These are phyloP conservation scores for Potentilla sterilis DNA, from an alignment of 306 rosid species.

Conservation along the genomic window DNA sequence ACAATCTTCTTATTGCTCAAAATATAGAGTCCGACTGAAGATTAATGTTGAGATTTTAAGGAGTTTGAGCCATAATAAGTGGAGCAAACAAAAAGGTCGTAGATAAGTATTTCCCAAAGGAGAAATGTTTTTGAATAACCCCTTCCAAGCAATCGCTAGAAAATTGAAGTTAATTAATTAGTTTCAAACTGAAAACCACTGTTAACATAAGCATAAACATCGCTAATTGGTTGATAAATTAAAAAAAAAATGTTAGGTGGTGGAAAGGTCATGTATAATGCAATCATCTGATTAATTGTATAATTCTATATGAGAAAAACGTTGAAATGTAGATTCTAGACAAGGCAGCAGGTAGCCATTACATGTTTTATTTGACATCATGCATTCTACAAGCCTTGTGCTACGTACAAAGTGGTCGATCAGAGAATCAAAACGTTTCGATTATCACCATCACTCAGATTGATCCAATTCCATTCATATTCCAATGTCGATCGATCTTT, in stretches of 20 bases:
- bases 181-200: too few species aligned
- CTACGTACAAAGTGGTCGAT: neutral
- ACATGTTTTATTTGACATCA: neutral
- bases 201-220: too few species aligned
- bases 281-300: neutral
- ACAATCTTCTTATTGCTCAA: neutral
- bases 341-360: conserved; percentile 2
- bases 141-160: too few species aligned
- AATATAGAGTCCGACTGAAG: neutral
- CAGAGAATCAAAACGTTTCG: conserved; percentile 17
- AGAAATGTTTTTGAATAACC: too few species aligned
- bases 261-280: neutral
- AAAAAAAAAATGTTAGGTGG: neutral
- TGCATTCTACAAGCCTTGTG: neutral
- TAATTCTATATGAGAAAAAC: neutral
- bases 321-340: neutral
- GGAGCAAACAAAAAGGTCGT: neutral
- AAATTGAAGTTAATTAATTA: too few species aligned
- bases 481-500: neutral
- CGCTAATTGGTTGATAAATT: too few species aligned
- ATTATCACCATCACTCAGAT: neutral
- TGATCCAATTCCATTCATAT: neutral
- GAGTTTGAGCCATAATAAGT: neutral
- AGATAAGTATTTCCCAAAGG: too few species aligned
- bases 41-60: neutral